Evolutionary conservation across 192 early-diverging fungal genomes (phyloP), one percentile per base, ranked within the genome.

Genomic region (Martensiomyces pterosporus): DNA sequence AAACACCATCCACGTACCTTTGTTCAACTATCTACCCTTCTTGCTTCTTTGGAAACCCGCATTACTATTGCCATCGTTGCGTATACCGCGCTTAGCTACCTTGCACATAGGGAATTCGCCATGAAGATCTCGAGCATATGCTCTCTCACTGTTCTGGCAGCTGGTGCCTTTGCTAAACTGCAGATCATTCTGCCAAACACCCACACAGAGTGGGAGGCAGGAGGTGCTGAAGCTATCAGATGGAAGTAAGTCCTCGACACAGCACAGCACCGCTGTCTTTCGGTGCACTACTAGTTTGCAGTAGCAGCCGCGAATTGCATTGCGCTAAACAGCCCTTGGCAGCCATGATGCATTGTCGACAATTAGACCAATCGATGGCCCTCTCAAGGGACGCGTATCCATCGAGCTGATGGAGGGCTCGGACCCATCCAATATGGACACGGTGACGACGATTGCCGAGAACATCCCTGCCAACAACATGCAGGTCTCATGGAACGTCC

Each of bases 231-330:
- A 39, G 14, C 54, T 2, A 57, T 73, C 44, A 65, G 49, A 24
- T 73, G 69, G 69, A 73, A 65, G 69, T 64, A 64, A 52, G 68
- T 71, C n/a, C n/a, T n/a, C n/a, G n/a, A n/a, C n/a, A n/a, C n/a
- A n/a, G n/a, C n/a, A n/a, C n/a, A n/a, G n/a, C n/a, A n/a, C n/a
- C n/a, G n/a, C 9, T 42, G 2, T 23, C 19, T 43, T 43, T n/a
- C n/a, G n/a, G n/a, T n/a, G n/a, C n/a, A n/a, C n/a, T n/a, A n/a
- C n/a, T n/a, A n/a, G n/a, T n/a, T 43, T 14, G 41, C 13, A n/a
- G 21, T 4, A 12, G n/a, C n/a, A n/a, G n/a, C n/a, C n/a, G n/a
- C n/a, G n/a, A n/a, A n/a, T n/a, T 14, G 1, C 6, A 21, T 15
- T 42, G 12, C 13, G 6, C 14, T 39, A 14, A 26, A 21, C 22